Base-by-base conservation (phyloP, 805 yeast species). In the Candida rishiriensis region DNA sequence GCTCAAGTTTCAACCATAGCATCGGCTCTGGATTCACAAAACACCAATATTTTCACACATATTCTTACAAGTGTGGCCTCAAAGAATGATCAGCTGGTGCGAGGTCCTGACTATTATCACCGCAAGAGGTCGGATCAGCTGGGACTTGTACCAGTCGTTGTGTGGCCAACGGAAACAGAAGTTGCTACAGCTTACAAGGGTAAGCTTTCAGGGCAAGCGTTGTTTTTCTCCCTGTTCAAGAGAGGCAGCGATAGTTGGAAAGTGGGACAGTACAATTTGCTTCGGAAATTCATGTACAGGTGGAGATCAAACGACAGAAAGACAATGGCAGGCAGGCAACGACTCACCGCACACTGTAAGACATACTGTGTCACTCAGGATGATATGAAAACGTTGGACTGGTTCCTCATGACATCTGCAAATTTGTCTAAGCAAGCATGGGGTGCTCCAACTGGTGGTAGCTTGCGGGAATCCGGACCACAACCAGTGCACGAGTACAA, bases 371-470 rank as follows among this genome's bases (percentile, higher is more conserved):
- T 78, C 49, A 73, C 82, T 11, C 73, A 72, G 3, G 79, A 78
- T 51, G 54, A 70, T 40, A 77, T 73, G 60, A 53, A 63, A 31
- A 64, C 76, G 2, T 57, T 85, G 5, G 73, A 76, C 40, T 88
- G 95, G 95, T 73, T 81, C 15, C 59, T 85, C 6, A 69, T 85
- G 57, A 85, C 93, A 0, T 82, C 89, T 39, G 85, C 88, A 29
- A 88, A 88, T 56, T 55, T 86, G 34, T 82, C 90, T 29, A 77
- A 77, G 43, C 84, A 79, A 47, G 96, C 95, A 1, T 88, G 96
- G 96, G 96, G 96, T 0, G 64, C 57, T 5, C 65, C 67, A 13
- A 52, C 7, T 21, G 26, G 26, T 21, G 7, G 7, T 21, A 21
- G 26, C 26, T 21, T 58, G 34, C 43, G 61, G 21, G 50, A 53